Evolutionary conservation across 306 rosid genomes (phyloP), one percentile per base, ranked within the genome.

Genomic region (Quercus robur): DNA sequence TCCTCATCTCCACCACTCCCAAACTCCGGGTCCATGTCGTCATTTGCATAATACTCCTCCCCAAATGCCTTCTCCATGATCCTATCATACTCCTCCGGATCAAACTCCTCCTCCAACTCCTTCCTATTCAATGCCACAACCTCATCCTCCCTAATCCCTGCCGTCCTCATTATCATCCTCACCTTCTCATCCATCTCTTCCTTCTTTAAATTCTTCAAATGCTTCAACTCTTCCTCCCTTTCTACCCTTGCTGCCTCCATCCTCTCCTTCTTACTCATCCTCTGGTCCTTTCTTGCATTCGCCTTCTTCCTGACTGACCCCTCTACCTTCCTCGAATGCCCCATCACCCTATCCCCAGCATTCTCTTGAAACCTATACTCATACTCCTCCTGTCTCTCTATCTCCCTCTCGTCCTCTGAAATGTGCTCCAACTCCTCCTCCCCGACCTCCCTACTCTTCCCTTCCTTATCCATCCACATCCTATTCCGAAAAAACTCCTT

Each of bases 201-300:
- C 88, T 90, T 93, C 90, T 93, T 95, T 89, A 91, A 82, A 87
- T 95, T 95, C 81, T 95, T 95, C 70, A 93, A 80, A 82, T 85
- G 94, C 71, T 91, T 93, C 89, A 95, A 78, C 78, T 95, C 99
- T 88, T 91, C 98, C 84, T 93, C 94, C 89, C 94, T 89, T 89
- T 91, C 98, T 76, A 86, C 79, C 86, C 84, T 89, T 8, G 90
- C 92, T 75, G 85, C 85, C 86, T 89, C 97, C 92, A 87, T 88
- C 79, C 97, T 91, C 87, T 95, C 97, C 77, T 95, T 96, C 86
- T 93, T 95, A 75, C 85, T 89, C 88, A 89, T 91, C 78, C 99
- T 84, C 87, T 91, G 97, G 82, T 93, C 93, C 83, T 89, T 93
- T 85, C 98, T 91, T 0, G 94, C 71, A 68, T 90, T 90, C 49